Conservation (phyloP, 805 yeast species). For the Yarrowia sp. region DNA sequence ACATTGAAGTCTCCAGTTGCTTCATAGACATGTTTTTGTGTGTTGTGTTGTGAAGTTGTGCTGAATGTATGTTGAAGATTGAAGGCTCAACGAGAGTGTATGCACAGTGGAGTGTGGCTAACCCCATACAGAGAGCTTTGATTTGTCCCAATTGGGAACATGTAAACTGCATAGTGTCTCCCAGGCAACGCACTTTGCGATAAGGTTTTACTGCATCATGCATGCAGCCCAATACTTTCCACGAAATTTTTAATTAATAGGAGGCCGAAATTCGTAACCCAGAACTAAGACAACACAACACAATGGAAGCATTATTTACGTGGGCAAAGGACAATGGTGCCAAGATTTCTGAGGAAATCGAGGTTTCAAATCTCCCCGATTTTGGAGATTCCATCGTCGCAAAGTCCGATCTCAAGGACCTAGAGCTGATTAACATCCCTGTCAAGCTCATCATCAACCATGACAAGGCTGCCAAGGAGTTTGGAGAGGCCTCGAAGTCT, state of each 20-base stretch:
- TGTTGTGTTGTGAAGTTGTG: background rate
- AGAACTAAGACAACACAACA: background rate
- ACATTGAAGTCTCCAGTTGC: conserved; percentile 30
- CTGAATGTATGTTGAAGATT: background rate
- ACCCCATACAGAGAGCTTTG: background rate
- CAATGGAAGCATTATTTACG: conserved; percentile 10
- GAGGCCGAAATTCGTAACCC: background rate
- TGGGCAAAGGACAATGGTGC: conserved; percentile 28
- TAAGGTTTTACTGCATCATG: background rate
- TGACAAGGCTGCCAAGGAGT: conserved; percentile 26
- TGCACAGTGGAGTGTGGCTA: background rate
- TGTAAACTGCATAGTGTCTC: background rate
- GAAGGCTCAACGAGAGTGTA: background rate
- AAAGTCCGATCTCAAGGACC: conserved; percentile 18
- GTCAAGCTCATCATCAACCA: conserved; percentile 30
- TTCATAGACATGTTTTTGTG: conserved; percentile 27
- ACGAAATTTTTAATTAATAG: background rate
- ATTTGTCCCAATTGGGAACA: background rate
- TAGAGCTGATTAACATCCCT: conserved; percentile 26
- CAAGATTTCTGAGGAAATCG: conserved; percentile 12
- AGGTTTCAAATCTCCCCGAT: conserved; percentile 5
- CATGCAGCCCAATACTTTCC: background rate
- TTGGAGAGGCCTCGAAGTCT: conserved; percentile 14
- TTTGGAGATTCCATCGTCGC: conserved; percentile 29
- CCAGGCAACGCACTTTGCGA: background rate